phyloP scores from a whole-genome alignment of 176 grass and related monocot species.

The Oryza rufipogon region DNA sequence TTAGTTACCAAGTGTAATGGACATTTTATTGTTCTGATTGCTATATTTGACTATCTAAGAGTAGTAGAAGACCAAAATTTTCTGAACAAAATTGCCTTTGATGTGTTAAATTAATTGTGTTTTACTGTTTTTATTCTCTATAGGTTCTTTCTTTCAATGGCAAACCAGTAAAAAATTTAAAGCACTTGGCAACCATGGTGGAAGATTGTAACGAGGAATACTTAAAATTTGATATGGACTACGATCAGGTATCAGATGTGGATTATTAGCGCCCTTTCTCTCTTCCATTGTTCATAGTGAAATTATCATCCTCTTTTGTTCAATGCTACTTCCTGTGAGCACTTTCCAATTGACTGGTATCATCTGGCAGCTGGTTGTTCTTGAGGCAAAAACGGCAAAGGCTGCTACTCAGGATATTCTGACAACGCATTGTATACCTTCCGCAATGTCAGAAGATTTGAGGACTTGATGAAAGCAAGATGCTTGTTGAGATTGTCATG shows the following conservation, averaged over 20 bases:
- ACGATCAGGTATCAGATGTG: conserved; percentile 67
- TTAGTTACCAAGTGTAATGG: neutral
- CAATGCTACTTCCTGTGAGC: neutral
- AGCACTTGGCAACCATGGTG: conserved; percentile 80
- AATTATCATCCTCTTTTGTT: neutral
- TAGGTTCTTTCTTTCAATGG: conserved; percentile 89
- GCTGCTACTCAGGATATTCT: conserved; percentile 88
- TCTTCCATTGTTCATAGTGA: neutral
- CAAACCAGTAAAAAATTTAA: conserved; percentile 77
- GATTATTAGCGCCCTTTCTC: neutral
- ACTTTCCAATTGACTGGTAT: neutral
- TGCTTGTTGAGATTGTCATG: neutral
- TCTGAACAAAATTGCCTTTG: neutral
- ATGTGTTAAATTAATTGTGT: neutral
- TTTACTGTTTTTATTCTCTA: conserved; percentile 19
- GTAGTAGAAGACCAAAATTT: neutral
- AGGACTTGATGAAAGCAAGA: conserved; percentile 58
- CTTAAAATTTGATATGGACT: conserved; percentile 91
- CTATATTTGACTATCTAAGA: neutral
- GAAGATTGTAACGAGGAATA: conserved; percentile 76
- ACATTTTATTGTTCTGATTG: neutral
- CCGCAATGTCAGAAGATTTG: conserved; percentile 83
- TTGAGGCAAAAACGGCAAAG: conserved; percentile 84
- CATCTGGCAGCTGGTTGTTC: conserved; percentile 72
- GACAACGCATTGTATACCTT: conserved; percentile 93